Evolutionary conservation across 164 flowering plant species (phyloP), one percentile per base, ranked within the genome.

Genomic region (Dillenia turbinata): DNA sequence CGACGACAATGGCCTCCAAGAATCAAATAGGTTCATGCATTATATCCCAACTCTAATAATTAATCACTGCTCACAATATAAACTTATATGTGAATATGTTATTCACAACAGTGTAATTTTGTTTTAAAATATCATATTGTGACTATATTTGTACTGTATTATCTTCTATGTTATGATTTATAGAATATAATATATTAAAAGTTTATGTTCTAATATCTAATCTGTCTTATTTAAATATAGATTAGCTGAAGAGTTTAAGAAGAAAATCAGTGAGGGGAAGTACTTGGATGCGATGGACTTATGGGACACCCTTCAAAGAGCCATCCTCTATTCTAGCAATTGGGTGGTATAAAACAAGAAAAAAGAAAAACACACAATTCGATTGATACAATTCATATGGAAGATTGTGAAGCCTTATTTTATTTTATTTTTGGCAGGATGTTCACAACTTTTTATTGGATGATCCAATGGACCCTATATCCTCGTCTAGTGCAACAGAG

Each of bases 361-460:
- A 19, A 49, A n/a, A n/a, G n/a, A n/a, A n/a, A n/a, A n/a, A n/a
- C n/a, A n/a, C n/a, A n/a, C n/a, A n/a, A n/a, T n/a, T n/a, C n/a
- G n/a, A n/a, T n/a, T n/a, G n/a, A n/a, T n/a, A n/a, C n/a, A n/a
- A n/a, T n/a, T n/a, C n/a, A n/a, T n/a, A n/a, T n/a, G n/a, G n/a
- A n/a, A n/a, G n/a, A n/a, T n/a, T n/a, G n/a, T n/a, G n/a, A n/a
- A n/a, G n/a, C n/a, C n/a, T n/a, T n/a, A n/a, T n/a, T n/a, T n/a
- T n/a, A n/a, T 17, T 56, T 24, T 9, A n/a, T 19, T 5, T n/a
- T 12, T 47, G 67, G 33, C 79, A 93, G 97, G 94, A 93, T 61
- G 83, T 93, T 71, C 88, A 90, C 75, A 92, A 92, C 72, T 93
- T 88, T 64, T 22, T 93, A 19, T 52, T 78, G 75, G 98, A 93